Evolutionary conservation across 345 rosid species (phyloP).

Genomic region (Arabidopsis suecica): DNA sequence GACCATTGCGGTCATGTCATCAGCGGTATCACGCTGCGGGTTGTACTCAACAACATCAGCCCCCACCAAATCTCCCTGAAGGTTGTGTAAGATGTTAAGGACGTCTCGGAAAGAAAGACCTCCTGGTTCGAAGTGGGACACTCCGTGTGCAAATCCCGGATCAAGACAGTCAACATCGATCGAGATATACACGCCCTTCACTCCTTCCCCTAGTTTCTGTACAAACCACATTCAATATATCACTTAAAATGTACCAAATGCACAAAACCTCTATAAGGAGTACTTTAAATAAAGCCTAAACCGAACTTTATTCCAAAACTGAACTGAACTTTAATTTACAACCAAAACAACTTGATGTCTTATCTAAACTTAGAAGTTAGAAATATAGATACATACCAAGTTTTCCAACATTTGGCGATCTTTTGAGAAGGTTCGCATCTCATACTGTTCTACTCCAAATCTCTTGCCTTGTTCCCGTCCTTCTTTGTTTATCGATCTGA

Average conservation of each 20-base stretch:
- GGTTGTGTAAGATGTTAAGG: conserved; percentile 86
- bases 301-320: background rate
- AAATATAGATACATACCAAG: conserved; percentile 54
- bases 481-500: conserved; percentile 86
- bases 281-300: background rate
- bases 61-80: conserved; percentile 80
- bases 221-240: conserved; percentile 9
- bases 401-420: conserved; percentile 77
- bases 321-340: background rate
- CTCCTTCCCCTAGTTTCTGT: conserved; percentile 97
- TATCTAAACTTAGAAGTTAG: background rate
- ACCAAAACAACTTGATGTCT: background rate
- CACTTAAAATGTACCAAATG: background rate
- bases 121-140: conserved; percentile 95
- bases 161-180: conserved; percentile 93
- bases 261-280: background rate
- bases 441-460: conserved; percentile 92
- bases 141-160: conserved; percentile 97
- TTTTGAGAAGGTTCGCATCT: conserved; percentile 87
- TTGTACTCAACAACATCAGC: conserved; percentile 96
- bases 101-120: conserved; percentile 94
- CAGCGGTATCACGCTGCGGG: conserved; percentile 96
- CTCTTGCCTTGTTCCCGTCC: conserved; percentile 90
- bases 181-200: conserved; percentile 90
- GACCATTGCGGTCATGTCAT: conserved; percentile 98